A percentile compares a stretch with the other conserved stretches of the same genome.
Evolutionary conservation across 2,329 filamentous ascomycete genomes (phyloP).

Genomic region (Teratosphaeria pseudoeucalypti): DNA sequence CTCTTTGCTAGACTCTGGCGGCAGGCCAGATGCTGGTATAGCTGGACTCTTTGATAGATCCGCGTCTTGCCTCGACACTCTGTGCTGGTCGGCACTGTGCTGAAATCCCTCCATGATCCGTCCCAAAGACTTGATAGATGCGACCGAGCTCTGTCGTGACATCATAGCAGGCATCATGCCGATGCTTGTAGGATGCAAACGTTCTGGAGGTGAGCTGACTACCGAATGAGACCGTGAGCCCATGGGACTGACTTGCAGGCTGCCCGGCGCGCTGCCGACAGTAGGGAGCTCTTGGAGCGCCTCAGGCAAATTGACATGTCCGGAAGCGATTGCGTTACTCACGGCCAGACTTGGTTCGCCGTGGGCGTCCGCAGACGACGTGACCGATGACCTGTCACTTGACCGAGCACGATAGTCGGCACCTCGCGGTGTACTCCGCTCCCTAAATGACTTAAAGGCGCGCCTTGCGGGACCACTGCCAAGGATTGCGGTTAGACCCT

Average conservation of each 20-base stretch:
- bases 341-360: slow-evolving; percentile 53
- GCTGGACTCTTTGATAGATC: slow-evolving; percentile 4
- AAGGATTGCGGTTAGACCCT: slow-evolving; percentile 35
- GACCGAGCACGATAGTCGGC: slow-evolving; percentile 46
- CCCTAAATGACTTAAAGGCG: slow-evolving; percentile 37
- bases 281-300: slow-evolving; percentile 33
- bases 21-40: slow-evolving; percentile 10
- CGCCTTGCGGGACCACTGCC: slow-evolving; percentile 34
- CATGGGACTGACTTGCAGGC: slow-evolving; percentile 18
- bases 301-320: slow-evolving; percentile 44
- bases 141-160: slow-evolving; percentile 18
- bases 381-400: slow-evolving; percentile 51
- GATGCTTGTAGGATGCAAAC: slow-evolving; percentile 1
- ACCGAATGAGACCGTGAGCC: slow-evolving; percentile 14
- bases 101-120: background rate
- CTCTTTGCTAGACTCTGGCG: slow-evolving; percentile 21
- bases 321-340: slow-evolving; percentile 52
- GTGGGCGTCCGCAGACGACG: slow-evolving; percentile 37
- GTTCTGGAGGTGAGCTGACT: slow-evolving; percentile 10
- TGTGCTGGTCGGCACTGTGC: background rate
- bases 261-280: slow-evolving; percentile 18
- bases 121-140: slow-evolving; percentile 17
- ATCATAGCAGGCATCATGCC: slow-evolving; percentile 7
- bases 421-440: slow-evolving; percentile 35
- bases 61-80: background rate